A percentile compares a stretch with the other conserved stretches of the same genome.
These are phyloP conservation scores for Nosema granulosis DNA, from an alignment of 371 early-diverging fungal species.

Conservation along the genomic window DNA sequence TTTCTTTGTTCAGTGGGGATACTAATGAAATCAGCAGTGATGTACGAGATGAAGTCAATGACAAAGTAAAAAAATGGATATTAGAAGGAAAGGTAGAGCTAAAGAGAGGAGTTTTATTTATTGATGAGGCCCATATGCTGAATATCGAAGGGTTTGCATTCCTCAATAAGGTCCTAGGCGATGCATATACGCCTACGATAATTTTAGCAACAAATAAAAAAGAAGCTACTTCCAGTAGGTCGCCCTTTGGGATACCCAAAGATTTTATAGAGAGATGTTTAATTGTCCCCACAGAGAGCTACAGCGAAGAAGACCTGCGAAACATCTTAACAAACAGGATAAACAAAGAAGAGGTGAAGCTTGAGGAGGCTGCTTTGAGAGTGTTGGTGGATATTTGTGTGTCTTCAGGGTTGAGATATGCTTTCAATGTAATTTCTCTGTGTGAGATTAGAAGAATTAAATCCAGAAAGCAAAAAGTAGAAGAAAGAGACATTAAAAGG, in stretches of 20 bases:
- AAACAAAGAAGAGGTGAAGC: slow-evolving; percentile 88
- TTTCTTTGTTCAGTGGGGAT: slow-evolving; percentile 89
- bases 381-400: slow-evolving; percentile 80
- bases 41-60: slow-evolving; percentile 92
- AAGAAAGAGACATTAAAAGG: slow-evolving; percentile 8
- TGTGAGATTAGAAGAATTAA: slow-evolving; percentile 78
- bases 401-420: slow-evolving; percentile 84
- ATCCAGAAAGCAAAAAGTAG: slow-evolving; percentile 64
- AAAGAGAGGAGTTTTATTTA: slow-evolving; percentile 90
- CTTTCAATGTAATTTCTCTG: slow-evolving; percentile 88
- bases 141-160: slow-evolving; percentile 96
- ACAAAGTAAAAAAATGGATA: slow-evolving; percentile 89
- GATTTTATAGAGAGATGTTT: slow-evolving; percentile 83
- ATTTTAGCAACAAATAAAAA: slow-evolving; percentile 95
- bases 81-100: slow-evolving; percentile 96
- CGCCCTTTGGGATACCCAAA: slow-evolving; percentile 88
- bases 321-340: slow-evolving; percentile 79
- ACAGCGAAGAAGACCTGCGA: slow-evolving; percentile 76
- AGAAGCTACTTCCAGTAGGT: slow-evolving; percentile 72
- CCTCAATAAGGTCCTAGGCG: slow-evolving; percentile 82
- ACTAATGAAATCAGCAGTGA: slow-evolving; percentile 93
- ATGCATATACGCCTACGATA: slow-evolving; percentile 88
- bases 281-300: slow-evolving; percentile 70
- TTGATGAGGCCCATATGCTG: slow-evolving; percentile 96
- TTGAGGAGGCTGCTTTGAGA: slow-evolving; percentile 81